Evolutionary conservation across 106 monocot species (phyloP).

Genomic region (Dioscorea zingiberensis): DNA sequence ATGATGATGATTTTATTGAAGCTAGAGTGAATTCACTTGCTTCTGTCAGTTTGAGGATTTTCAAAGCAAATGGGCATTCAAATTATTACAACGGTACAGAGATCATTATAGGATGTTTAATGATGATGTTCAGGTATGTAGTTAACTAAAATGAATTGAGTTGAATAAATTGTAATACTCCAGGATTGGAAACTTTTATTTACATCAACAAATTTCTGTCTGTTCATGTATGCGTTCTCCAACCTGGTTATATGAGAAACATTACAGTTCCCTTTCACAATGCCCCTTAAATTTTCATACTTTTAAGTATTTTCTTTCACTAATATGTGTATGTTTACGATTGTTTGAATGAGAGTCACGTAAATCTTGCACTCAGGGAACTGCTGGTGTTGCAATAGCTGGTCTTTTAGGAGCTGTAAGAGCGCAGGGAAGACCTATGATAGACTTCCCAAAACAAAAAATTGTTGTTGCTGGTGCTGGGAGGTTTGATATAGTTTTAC

Average conservation of each 20-base stretch:
- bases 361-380: slow-evolving; percentile 46
- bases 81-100: slow-evolving; percentile 86
- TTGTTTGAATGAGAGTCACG: too few relatives aligned
- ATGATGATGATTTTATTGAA: too few relatives aligned
- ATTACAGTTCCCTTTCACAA: too few relatives aligned
- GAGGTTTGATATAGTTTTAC: slow-evolving; percentile 41
- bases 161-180: too few relatives aligned
- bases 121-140: slow-evolving; percentile 94
- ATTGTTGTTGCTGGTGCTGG: slow-evolving; percentile 99
- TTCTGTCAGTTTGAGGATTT: slow-evolving; percentile 94
- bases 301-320: too few relatives aligned
- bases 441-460: slow-evolving; percentile 96
- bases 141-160: too few relatives aligned
- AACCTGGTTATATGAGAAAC: too few relatives aligned
- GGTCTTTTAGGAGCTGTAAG: slow-evolving; percentile 95
- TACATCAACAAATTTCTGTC: too few relatives aligned
- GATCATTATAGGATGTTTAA: slow-evolving; percentile 96
- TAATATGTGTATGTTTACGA: too few relatives aligned
- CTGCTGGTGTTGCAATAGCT: slow-evolving; percentile 99
- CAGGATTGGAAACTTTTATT: too few relatives aligned
- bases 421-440: slow-evolving; percentile 94
- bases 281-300: too few relatives aligned
- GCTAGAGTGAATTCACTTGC: background rate
- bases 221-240: too few relatives aligned
- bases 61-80: slow-evolving; percentile 99